A percentile compares a stretch with the other conserved stretches of the same genome.
These are phyloP conservation scores for Metarhizium robertsii DNA, from an alignment of 2,329 filamentous ascomycete species.

Conservation along the genomic window DNA sequence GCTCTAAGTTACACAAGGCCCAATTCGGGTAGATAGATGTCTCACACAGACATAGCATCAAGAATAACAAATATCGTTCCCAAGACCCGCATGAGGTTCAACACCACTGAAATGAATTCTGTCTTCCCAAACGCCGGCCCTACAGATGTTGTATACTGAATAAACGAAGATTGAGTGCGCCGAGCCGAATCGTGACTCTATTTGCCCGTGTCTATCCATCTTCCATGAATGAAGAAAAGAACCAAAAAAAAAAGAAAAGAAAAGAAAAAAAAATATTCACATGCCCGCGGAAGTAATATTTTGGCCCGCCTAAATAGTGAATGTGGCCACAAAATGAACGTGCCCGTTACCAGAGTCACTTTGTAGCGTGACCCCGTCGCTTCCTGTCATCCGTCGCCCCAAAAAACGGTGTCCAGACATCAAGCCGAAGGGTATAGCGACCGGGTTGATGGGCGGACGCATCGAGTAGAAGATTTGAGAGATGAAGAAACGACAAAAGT, in stretches of 20 bases:
- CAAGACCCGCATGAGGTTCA: neutral
- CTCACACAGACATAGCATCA: neutral
- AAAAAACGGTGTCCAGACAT: too few species aligned
- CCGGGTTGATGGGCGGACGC: neutral
- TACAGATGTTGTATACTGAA: neutral
- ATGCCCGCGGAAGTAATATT: too few species aligned
- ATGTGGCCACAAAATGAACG: too few species aligned
- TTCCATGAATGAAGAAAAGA: neutral
- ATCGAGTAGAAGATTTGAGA: neutral
- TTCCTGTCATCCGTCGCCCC: too few species aligned
- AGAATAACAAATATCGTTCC: neutral
- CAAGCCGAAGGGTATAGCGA: neutral
- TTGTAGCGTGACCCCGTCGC: too few species aligned
- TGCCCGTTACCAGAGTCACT: too few species aligned
- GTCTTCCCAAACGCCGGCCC: slow-evolving; percentile 6
- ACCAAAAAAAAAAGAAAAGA: neutral
- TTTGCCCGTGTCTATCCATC: neutral
- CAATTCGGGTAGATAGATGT: slow-evolving; percentile 1
- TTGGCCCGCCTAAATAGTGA: too few species aligned
- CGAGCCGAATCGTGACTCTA: neutral
- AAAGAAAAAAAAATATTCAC: neutral
- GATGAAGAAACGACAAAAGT: neutral
- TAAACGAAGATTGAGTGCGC: slow-evolving; percentile 1
- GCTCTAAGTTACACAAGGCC: neutral
- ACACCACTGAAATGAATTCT: neutral